phyloP scores from a whole-genome alignment of 306 rosid genomes.

The Quercus cerris region DNA sequence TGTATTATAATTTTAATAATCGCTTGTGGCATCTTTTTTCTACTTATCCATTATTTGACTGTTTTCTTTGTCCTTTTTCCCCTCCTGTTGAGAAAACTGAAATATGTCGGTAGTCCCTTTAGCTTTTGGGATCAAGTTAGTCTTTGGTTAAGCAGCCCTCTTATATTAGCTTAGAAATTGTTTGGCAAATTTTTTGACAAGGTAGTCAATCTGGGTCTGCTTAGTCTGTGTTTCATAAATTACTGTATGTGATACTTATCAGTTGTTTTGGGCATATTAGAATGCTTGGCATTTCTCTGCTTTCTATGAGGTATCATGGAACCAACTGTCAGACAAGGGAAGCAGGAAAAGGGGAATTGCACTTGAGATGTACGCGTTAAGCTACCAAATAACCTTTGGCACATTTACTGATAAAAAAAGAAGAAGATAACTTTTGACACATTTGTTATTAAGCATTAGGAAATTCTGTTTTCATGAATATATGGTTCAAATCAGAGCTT shows the following conservation, averaged over 20 bases:
- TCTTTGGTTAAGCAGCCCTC: neutral
- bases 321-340: neutral
- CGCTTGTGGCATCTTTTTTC: neutral
- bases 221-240: slow-evolving; percentile 5
- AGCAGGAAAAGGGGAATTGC: neutral
- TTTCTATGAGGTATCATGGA: slow-evolving; percentile 2
- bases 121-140: neutral
- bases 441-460: slow-evolving; percentile 1
- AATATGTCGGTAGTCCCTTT: neutral
- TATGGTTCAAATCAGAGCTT: slow-evolving; percentile 1
- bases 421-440: neutral
- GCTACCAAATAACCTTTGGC: neutral
- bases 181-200: slow-evolving; percentile 6
- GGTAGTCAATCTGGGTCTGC: neutral
- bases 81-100: neutral
- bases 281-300: slow-evolving; percentile 3
- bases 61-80: neutral
- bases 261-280: neutral
- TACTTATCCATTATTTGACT: neutral
- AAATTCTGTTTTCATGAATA: slow-evolving; percentile 3
- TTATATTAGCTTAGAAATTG: slow-evolving; percentile 4
- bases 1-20: neutral
- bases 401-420: neutral
- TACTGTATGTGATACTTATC: neutral
- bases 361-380: neutral